A percentile compares a stretch with the other conserved stretches of the same genome.
These are phyloP conservation scores for Ophiocordyceps robertsii DNA, from an alignment of 2,329 filamentous ascomycete species.

Conservation along the genomic window DNA sequence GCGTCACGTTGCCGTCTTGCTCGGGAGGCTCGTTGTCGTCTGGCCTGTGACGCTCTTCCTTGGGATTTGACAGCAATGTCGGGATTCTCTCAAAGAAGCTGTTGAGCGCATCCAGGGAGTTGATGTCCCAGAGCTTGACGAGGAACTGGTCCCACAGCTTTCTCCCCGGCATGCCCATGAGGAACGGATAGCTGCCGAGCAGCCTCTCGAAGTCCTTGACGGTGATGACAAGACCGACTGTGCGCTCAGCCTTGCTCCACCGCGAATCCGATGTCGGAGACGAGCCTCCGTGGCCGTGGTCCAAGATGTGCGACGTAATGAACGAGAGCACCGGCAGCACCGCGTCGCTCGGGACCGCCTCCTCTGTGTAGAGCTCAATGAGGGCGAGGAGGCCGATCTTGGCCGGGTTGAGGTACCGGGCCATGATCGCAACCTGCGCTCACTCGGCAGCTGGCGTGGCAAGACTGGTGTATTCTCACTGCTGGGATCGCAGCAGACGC, in stretches of 20 bases:
- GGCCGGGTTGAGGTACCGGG: conserved; percentile 75
- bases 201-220: conserved; percentile 47
- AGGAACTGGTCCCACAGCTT: conserved; percentile 84
- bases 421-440: conserved; percentile 35
- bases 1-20: conserved; percentile 38
- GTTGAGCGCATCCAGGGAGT: conserved; percentile 70
- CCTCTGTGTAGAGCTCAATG: conserved; percentile 67
- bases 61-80: conserved; percentile 45
- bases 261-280: conserved; percentile 14
- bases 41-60: conserved; percentile 44
- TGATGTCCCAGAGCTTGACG: conserved; percentile 67
- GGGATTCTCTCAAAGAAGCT: conserved; percentile 54
- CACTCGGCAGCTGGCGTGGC: no score
- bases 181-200: conserved; percentile 36
- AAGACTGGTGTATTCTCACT: no score
- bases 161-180: conserved; percentile 53
- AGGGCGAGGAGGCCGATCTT: conserved; percentile 75
- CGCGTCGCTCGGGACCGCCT: conserved; percentile 53
- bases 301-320: conserved; percentile 56
- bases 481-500: no score
- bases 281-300: conserved; percentile 20
- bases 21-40: conserved; percentile 29
- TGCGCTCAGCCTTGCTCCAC: conserved; percentile 36
- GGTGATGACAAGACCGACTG: conserved; percentile 37
- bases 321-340: conserved; percentile 68